phyloP scores from a whole-genome alignment of 2,329 filamentous ascomycete species.

The Emericellopsis atlantica region DNA sequence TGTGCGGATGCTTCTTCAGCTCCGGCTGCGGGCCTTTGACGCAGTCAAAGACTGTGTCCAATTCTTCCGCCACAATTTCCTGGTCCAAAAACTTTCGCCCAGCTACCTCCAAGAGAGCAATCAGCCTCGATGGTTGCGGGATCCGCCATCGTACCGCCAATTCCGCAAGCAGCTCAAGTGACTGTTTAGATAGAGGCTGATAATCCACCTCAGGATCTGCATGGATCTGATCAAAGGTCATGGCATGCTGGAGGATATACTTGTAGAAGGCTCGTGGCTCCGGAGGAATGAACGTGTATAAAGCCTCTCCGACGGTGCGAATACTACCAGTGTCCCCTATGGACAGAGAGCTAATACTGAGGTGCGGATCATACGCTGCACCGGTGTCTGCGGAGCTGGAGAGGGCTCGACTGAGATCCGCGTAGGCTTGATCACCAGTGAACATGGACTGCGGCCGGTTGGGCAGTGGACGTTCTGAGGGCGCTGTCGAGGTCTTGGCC shows the following conservation, averaged over 20 bases:
- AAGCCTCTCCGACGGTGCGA: constrained; percentile 45
- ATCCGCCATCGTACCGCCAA: constrained; percentile 82
- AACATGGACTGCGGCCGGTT: constrained; percentile 33
- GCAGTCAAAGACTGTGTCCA: constrained; percentile 74
- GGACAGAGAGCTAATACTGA: constrained; percentile 55
- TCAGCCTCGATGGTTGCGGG: constrained; percentile 66
- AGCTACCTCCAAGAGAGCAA: constrained; percentile 74
- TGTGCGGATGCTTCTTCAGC: constrained; percentile 48
- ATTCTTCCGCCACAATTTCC: constrained; percentile 66
- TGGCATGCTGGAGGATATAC: constrained; percentile 64
- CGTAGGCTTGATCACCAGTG: constrained; percentile 35
- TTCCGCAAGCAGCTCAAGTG: constrained; percentile 73
- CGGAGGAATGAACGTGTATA: constrained; percentile 81
- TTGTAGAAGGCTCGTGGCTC: constrained; percentile 77
- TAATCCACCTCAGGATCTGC: constrained; percentile 34
- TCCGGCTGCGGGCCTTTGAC: constrained; percentile 61
- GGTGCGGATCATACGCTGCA: constrained; percentile 48
- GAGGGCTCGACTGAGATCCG: constrained; percentile 38
- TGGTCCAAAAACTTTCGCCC: constrained; percentile 76
- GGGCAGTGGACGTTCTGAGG: constrained; percentile 43
- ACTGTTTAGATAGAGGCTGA: constrained; percentile 59
- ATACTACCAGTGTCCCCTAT: constrained; percentile 41
- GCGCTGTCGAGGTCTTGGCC: constrained; percentile 58
- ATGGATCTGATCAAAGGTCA: constrained; percentile 52
- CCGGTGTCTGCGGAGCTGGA: constrained; percentile 28